A percentile compares a stretch with the other conserved stretches of the same genome.
Conservation (phyloP, 2,329 filamentous ascomycete species). For the Atkinsonella texensis region DNA sequence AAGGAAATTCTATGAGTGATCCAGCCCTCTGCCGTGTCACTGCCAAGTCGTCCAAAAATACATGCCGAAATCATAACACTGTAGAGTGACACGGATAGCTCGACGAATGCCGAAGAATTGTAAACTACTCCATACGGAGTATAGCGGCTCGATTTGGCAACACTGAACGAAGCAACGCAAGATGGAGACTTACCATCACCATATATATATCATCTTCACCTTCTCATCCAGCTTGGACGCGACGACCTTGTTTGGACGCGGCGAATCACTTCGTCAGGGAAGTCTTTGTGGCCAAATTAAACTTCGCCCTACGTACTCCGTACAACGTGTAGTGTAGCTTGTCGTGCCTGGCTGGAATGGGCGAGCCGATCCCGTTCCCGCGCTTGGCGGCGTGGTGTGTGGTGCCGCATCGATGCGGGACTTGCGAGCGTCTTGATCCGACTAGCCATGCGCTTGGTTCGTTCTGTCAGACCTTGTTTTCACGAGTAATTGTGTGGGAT, state of each 20-base stretch:
- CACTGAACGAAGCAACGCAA: not conserved
- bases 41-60: not conserved
- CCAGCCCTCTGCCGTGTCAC: not conserved
- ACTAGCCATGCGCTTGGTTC: not conserved
- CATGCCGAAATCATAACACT: not conserved
- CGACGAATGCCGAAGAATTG: not conserved
- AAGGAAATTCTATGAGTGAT: not conserved
- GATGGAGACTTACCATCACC: not conserved
- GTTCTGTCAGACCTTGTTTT: too few species aligned
- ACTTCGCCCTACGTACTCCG: not conserved
- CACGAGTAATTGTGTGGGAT: too few species aligned
- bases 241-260: not conserved
- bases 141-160: not conserved
- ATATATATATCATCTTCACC: too few species aligned
- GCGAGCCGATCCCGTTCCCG: not conserved
- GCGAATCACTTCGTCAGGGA: not conserved
- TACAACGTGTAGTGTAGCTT: not conserved
- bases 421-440: not conserved
- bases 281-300: not conserved
- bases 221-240: too few species aligned
- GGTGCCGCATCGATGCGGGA: not conserved
- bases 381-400: not conserved
- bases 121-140: not conserved
- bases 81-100: not conserved
- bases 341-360: not conserved